Percentiles rank a stretch among this genome's conserved stretches.
Evolutionary conservation across 805 yeast genomes (phyloP).

Genomic region (Cyberlindnera maritima): DNA sequence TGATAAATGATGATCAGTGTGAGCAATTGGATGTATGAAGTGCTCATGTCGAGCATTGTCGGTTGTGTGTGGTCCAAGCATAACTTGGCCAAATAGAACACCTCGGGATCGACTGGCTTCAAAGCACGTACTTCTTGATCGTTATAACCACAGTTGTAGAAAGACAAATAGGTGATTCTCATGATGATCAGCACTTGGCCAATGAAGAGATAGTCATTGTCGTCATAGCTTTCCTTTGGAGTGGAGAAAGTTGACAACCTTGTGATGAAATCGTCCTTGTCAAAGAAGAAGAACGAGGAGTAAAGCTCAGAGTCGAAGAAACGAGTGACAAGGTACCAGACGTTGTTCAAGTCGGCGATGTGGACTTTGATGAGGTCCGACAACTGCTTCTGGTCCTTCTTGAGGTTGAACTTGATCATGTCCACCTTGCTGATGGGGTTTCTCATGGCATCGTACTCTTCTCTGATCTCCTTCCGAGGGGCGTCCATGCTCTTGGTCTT

Average conservation of each 20-base stretch:
- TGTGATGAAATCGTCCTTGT: conserved; percentile 6
- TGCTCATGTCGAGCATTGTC: conserved; percentile 6
- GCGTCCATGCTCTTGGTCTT: neutral
- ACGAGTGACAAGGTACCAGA: conserved; percentile 9
- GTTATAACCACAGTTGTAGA: conserved; percentile 20
- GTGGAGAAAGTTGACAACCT: conserved; percentile 11
- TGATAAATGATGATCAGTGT: conserved; percentile 1
- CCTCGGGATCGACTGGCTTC: conserved; percentile 9
- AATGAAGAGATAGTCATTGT: conserved; percentile 13
- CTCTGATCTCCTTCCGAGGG: conserved; percentile 5
- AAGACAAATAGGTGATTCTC: conserved; percentile 18
- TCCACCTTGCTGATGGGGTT: conserved; percentile 4
- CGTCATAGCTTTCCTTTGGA: conserved; percentile 4
- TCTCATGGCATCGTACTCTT: conserved; percentile 5
- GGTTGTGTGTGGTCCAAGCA: conserved; percentile 15
- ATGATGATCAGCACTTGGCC: conserved; percentile 18
- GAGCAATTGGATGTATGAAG: conserved; percentile 8
- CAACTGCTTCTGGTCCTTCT: neutral
- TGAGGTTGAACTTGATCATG: conserved; percentile 3
- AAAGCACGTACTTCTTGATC: conserved; percentile 4
- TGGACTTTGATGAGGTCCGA: conserved; percentile 4
- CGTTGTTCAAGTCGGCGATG: conserved; percentile 8
- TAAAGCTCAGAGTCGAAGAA: conserved; percentile 11
- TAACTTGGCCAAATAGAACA: conserved; percentile 11
- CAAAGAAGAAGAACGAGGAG: conserved; percentile 9